Percentiles rank a stretch among this genome's conserved stretches.
These are phyloP conservation scores for Xylaria sp. DNA, from an alignment of 2,329 filamentous ascomycete genomes.

Conservation along the genomic window DNA sequence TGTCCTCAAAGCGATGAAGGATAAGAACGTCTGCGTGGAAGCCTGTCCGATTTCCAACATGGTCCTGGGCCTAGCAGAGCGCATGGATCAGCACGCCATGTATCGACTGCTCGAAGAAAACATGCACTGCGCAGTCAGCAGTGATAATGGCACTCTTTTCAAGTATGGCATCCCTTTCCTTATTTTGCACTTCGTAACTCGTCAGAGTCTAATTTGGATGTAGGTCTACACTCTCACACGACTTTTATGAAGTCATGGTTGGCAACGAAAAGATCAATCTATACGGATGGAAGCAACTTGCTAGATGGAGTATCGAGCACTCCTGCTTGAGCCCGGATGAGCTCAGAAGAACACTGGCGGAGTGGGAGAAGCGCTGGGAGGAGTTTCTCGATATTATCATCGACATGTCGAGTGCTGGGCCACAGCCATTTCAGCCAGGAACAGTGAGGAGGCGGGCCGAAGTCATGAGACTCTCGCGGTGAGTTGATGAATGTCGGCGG, in stretches of 20 bases:
- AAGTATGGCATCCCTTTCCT: constrained; percentile 37
- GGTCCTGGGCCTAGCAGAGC: constrained; percentile 62
- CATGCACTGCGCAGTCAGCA: constrained; percentile 68
- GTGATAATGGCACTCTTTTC: constrained; percentile 70
- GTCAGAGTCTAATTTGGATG: constrained; percentile 7
- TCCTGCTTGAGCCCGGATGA: constrained; percentile 47
- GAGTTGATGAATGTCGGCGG: background rate
- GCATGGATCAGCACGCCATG: constrained; percentile 60
- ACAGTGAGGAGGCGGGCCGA: constrained; percentile 37
- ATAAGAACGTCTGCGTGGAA: constrained; percentile 63
- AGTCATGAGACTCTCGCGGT: constrained; percentile 17
- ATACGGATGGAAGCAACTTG: constrained; percentile 65
- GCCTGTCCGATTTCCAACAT: constrained; percentile 75
- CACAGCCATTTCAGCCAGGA: background rate
- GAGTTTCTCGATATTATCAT: constrained; percentile 43
- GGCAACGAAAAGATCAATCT: constrained; percentile 62
- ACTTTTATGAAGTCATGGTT: constrained; percentile 72
- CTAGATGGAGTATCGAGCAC: constrained; percentile 58
- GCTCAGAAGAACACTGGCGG: constrained; percentile 31
- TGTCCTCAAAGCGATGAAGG: constrained; percentile 61
- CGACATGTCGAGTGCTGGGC: background rate
- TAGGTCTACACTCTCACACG: constrained; percentile 66
- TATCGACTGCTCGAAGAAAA: constrained; percentile 66
- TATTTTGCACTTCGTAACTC: too few relatives aligned
- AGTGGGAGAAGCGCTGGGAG: constrained; percentile 54